Conservation (phyloP, 371 early-diverging fungal genomes). For the Syncephalastrum sp. region DNA sequence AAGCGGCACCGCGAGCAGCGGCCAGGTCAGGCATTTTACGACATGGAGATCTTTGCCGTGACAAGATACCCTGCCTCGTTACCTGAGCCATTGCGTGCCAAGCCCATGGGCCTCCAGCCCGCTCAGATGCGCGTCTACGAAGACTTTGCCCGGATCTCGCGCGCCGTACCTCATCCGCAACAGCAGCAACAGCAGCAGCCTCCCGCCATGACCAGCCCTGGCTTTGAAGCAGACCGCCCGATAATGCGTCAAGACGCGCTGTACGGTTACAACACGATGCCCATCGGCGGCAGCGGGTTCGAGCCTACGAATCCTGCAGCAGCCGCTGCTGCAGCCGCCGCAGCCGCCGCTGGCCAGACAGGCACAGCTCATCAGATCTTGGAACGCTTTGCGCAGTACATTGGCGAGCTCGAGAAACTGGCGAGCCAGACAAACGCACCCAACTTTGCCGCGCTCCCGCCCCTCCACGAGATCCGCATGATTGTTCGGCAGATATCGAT, state of each 20-base stretch:
- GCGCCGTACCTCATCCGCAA: slow-evolving; percentile 17
- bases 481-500: slow-evolving; percentile 72
- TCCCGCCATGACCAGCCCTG: too few relatives aligned
- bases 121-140: slow-evolving; percentile 84
- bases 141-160: slow-evolving; percentile 57
- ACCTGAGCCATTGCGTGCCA: slow-evolving; percentile 83
- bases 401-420: slow-evolving; percentile 79
- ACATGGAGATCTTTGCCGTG: slow-evolving; percentile 74
- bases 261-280: slow-evolving; percentile 11
- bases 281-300: too few relatives aligned
- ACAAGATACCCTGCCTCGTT: slow-evolving; percentile 79
- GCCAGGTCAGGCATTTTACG: slow-evolving; percentile 86
- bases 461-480: slow-evolving; percentile 74
- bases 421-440: slow-evolving; percentile 56
- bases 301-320: too few relatives aligned
- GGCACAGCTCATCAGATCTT: slow-evolving; percentile 55
- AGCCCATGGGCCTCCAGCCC: slow-evolving; percentile 76
- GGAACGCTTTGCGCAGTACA: slow-evolving; percentile 68
- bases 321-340: background rate
- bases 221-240: slow-evolving; percentile 9
- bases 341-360: background rate
- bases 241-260: slow-evolving; percentile 11
- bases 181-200: slow-evolving; percentile 1
- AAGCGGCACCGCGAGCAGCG: slow-evolving; percentile 88
- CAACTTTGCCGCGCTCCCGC: slow-evolving; percentile 68